phyloP scores from a whole-genome alignment of 345 rosid species.

The Lepidium didymum region DNA sequence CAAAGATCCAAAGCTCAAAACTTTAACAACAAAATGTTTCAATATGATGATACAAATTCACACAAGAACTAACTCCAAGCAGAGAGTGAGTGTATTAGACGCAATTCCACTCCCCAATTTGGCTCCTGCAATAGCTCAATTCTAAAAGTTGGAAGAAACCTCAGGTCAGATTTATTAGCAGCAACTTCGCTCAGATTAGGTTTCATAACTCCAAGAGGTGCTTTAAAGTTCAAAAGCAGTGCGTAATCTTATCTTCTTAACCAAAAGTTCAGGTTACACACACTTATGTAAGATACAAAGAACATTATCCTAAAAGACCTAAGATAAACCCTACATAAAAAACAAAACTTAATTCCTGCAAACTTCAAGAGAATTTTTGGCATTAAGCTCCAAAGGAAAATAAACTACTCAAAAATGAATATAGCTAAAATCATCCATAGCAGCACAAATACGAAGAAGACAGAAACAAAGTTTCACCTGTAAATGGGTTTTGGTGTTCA shows the following conservation, averaged over 20 bases:
- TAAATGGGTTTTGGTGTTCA: slow-evolving; percentile 57
- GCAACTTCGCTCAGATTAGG: neutral
- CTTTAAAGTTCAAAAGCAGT: neutral
- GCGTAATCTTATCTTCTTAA: neutral
- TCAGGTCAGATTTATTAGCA: neutral
- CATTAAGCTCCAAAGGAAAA: neutral
- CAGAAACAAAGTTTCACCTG: slow-evolving; percentile 42
- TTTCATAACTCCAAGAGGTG: neutral
- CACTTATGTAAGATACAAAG: neutral
- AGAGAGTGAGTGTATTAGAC: neutral
- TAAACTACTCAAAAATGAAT: neutral
- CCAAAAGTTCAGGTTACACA: neutral
- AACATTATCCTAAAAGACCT: neutral
- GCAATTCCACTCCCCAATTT: neutral
- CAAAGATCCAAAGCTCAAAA: neutral
- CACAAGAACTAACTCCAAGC: neutral
- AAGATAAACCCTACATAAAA: neutral
- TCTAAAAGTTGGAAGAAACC: neutral
- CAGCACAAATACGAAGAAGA: neutral
- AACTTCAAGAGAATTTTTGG: neutral
- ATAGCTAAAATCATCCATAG: neutral
- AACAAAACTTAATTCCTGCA: neutral
- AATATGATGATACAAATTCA: neutral
- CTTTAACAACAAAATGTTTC: neutral
- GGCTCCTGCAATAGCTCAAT: slow-evolving; percentile 1